Conservation (phyloP, 2,329 filamentous ascomycete species). For the Chaetomiaceae sp. region DNA sequence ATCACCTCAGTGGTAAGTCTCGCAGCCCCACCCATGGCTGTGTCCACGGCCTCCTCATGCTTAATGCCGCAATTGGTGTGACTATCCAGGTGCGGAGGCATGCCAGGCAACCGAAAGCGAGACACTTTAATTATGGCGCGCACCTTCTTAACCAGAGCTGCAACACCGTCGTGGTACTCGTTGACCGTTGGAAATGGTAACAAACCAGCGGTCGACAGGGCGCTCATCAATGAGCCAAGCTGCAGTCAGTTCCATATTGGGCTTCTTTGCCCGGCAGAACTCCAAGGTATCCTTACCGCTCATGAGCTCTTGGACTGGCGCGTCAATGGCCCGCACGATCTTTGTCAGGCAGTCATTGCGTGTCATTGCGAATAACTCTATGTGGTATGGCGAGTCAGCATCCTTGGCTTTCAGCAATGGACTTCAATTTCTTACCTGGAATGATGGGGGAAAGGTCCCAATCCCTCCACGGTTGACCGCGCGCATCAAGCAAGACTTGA, state of each 20-base stretch:
- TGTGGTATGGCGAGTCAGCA: not conserved
- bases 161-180: constrained; percentile 19
- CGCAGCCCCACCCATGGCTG: constrained; percentile 3
- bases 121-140: constrained; percentile 68
- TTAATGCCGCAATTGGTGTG: constrained; percentile 25
- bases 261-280: constrained; percentile 23
- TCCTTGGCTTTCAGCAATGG: not conserved
- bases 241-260: constrained; percentile 17
- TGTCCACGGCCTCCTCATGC: constrained; percentile 17
- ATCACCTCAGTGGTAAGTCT: constrained; percentile 7
- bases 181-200: constrained; percentile 18
- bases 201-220: constrained; percentile 17
- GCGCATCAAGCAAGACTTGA: constrained; percentile 18
- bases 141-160: constrained; percentile 51
- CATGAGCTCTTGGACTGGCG: constrained; percentile 18
- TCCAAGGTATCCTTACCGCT: constrained; percentile 1
- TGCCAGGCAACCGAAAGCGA: constrained; percentile 46
- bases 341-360: constrained; percentile 16
- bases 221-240: constrained; percentile 25
- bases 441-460: constrained; percentile 18
- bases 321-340: constrained; percentile 16
- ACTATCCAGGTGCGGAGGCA: constrained; percentile 17
- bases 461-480: constrained; percentile 20
- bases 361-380: constrained; percentile 20
- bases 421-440: constrained; percentile 10